These are phyloP conservation scores for Crithidia brevicula DNA, from an alignment of 208 protist species.

Conservation along the genomic window DNA sequence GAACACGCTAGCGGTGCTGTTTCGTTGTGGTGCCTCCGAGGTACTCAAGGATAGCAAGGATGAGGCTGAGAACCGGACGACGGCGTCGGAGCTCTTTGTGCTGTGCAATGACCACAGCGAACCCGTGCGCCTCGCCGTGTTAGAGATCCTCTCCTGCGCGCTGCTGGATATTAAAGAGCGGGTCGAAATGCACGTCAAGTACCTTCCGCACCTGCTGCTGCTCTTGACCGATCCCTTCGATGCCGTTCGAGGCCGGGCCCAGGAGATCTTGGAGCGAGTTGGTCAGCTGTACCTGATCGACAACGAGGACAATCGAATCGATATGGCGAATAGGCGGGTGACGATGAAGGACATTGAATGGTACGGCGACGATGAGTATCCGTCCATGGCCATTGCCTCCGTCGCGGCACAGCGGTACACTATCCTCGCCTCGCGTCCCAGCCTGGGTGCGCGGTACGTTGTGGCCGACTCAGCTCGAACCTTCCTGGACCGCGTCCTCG, in stretches of 20 bases:
- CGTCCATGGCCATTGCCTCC: conserved; percentile 51
- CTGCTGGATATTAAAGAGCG: conserved; percentile 85
- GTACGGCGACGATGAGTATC: conserved; percentile 92
- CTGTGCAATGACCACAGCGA: conserved; percentile 88
- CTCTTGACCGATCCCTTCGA: conserved; percentile 77
- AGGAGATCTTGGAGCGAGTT: conserved; percentile 53
- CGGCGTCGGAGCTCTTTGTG: conserved; percentile 63
- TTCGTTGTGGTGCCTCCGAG: conserved; percentile 75
- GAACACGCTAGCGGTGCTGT: conserved; percentile 58
- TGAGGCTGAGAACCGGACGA: conserved; percentile 68
- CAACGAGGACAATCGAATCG: conserved; percentile 90
- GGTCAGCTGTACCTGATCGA: conserved; percentile 84
- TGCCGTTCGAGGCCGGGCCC: conserved; percentile 52
- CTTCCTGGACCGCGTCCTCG: conserved; percentile 72
- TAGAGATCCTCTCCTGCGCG: conserved; percentile 60
- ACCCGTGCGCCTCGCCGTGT: conserved; percentile 58
- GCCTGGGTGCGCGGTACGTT: conserved; percentile 78
- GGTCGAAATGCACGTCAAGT: conserved; percentile 76
- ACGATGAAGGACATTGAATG: conserved; percentile 93
- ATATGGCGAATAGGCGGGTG: conserved; percentile 76
- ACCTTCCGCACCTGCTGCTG: conserved; percentile 82
- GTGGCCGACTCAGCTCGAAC: conserved; percentile 72
- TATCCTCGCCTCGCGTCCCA: conserved; percentile 61
- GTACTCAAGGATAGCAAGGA: conserved; percentile 72
- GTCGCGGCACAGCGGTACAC: conserved; percentile 21